Conservation (phyloP, 2,329 filamentous ascomycete genomes). For the Monosporascus ibericus region DNA sequence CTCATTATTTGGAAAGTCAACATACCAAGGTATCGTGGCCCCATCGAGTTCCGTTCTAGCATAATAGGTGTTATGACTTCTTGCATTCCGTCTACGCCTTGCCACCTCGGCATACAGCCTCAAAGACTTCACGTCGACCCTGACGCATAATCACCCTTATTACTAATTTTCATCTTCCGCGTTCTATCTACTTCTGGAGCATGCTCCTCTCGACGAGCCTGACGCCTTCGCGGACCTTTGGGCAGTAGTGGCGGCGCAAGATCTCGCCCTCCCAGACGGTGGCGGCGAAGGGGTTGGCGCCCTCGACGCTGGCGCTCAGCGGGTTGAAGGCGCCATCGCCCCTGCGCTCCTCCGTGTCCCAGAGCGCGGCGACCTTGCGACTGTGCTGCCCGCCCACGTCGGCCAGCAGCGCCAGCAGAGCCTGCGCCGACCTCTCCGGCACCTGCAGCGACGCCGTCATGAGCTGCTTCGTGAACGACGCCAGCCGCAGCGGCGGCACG, state of each 20-base stretch:
- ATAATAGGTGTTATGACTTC: too few relatives aligned
- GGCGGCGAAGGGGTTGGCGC: constrained; percentile 81
- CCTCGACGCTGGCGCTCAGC: constrained; percentile 67
- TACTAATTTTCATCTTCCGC: neutral
- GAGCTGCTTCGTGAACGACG: constrained; percentile 88
- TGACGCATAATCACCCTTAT: neutral
- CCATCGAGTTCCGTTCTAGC: too few relatives aligned
- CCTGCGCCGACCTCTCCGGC: constrained; percentile 82
- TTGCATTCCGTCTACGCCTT: too few relatives aligned
- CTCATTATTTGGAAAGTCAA: too few relatives aligned
- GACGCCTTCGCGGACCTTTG: constrained; percentile 72
- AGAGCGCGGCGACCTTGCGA: constrained; percentile 76
- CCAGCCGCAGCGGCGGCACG: constrained; percentile 77
- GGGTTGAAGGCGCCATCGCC: constrained; percentile 85
- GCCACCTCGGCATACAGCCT: too few relatives aligned
- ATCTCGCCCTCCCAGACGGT: constrained; percentile 94
- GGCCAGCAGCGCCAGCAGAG: constrained; percentile 69
- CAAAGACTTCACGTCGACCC: too few relatives aligned
- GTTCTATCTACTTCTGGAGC: constrained; percentile 15
- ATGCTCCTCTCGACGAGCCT: constrained; percentile 64
- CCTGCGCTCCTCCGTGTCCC: constrained; percentile 90
- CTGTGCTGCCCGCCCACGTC: constrained; percentile 77
- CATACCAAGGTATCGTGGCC: too few relatives aligned
- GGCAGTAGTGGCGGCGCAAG: constrained; percentile 77
- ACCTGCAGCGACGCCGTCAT: constrained; percentile 76